phyloP scores from a whole-genome alignment of 768 basidiomycete species.

The Chalciporus sphaerocephalus region DNA sequence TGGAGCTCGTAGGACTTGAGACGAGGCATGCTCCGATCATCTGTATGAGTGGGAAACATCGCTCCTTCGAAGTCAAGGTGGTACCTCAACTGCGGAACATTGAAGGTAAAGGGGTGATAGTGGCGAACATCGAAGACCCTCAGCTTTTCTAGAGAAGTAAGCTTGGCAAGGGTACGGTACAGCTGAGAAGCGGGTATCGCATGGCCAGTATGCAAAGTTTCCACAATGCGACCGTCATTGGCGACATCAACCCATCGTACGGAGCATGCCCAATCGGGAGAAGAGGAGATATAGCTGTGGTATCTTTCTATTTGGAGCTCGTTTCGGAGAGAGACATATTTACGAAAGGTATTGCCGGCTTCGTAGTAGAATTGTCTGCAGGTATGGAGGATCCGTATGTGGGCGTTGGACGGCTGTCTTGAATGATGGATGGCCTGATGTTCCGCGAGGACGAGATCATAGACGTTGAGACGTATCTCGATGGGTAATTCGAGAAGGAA shows the following conservation, averaged over 20 bases:
- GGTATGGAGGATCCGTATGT: slow-evolving; percentile 31
- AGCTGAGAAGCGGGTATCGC: slow-evolving; percentile 31
- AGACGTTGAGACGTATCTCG: slow-evolving; percentile 36
- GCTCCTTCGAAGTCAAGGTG: slow-evolving; percentile 35
- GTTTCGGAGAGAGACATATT: slow-evolving; percentile 36
- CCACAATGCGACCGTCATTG: slow-evolving; percentile 36
- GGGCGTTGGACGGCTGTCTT: slow-evolving; percentile 34
- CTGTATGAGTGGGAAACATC: slow-evolving; percentile 30
- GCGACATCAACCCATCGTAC: slow-evolving; percentile 37
- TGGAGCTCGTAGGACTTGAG: slow-evolving; percentile 33
- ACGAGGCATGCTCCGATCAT: slow-evolving; percentile 1
- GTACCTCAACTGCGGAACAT: slow-evolving; percentile 19
- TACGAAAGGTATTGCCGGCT: slow-evolving; percentile 25
- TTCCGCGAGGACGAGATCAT: slow-evolving; percentile 27
- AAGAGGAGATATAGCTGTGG: slow-evolving; percentile 20
- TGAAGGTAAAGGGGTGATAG: slow-evolving; percentile 20
- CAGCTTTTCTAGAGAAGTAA: slow-evolving; percentile 26
- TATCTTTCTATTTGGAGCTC: slow-evolving; percentile 34
- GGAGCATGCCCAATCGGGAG: slow-evolving; percentile 16
- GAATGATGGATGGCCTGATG: slow-evolving; percentile 17
- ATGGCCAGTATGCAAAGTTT: slow-evolving; percentile 11
- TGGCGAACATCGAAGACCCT: slow-evolving; percentile 33
- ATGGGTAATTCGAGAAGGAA: slow-evolving; percentile 29
- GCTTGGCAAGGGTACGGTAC: slow-evolving; percentile 26
- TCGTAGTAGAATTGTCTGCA: slow-evolving; percentile 32